Percentiles rank a stretch among this genome's conserved stretches.
These are phyloP conservation scores for Alternaria burnsii DNA, from an alignment of 2,329 filamentous ascomycete genomes.

Conservation along the genomic window DNA sequence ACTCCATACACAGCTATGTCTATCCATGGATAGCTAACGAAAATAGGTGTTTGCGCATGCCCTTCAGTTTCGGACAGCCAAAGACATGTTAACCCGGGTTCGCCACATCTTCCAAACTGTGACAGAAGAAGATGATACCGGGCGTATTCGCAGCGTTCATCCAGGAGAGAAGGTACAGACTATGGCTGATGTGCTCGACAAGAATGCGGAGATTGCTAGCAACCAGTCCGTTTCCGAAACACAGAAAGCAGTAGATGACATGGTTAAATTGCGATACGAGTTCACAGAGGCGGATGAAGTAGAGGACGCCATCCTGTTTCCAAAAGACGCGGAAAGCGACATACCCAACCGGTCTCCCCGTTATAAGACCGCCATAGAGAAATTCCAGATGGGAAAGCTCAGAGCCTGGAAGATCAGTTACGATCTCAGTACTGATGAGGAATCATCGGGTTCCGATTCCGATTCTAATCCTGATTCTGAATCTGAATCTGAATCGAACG, in stretches of 20 bases:
- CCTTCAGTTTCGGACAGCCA: constrained; percentile 38
- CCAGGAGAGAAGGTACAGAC: constrained; percentile 46
- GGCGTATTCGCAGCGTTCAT: constrained; percentile 49
- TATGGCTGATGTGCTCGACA: constrained; percentile 46
- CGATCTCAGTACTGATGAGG: constrained; percentile 32
- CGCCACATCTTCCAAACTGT: constrained; percentile 51
- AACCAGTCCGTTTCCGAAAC: constrained; percentile 16
- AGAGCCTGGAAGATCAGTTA: constrained; percentile 23
- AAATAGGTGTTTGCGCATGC: constrained; percentile 50
- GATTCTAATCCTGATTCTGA: constrained; percentile 3
- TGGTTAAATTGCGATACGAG: constrained; percentile 30
- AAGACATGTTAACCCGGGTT: constrained; percentile 46
- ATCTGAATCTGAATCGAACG: not conserved
- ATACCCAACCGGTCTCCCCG: constrained; percentile 29
- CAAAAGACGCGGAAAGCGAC: constrained; percentile 35
- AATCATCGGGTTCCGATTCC: constrained; percentile 17
- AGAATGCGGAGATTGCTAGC: constrained; percentile 18
- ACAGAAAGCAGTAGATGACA: constrained; percentile 15
- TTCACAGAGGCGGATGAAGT: constrained; percentile 54
- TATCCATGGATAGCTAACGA: not conserved
- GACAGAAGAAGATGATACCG: constrained; percentile 45
- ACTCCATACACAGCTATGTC: constrained; percentile 7
- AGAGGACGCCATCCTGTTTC: constrained; percentile 55
- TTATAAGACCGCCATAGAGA: constrained; percentile 32
- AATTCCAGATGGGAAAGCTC: constrained; percentile 22